Base-by-base conservation (phyloP, 177 flowering plant genomes). In the Vitis hybrid region DNA sequence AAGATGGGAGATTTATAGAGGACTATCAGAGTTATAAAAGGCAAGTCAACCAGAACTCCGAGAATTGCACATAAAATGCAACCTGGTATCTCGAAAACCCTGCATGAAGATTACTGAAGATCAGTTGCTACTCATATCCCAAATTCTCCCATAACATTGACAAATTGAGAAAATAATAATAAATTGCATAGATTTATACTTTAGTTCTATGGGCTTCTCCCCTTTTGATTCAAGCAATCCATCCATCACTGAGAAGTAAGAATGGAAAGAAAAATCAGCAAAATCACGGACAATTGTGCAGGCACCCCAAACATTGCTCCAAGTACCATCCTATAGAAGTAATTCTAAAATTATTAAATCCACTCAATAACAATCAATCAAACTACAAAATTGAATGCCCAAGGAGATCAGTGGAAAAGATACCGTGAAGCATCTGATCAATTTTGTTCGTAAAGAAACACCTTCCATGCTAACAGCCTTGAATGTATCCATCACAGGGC, bases 1-100 rank as follows among this genome's bases (percentile, higher is more conserved):
- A 84, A 66, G 51, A 77, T 54, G n/a, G 83, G 85, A 64, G 80
- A 70, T 74, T 84, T 84, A 56, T 71, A 84, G 12, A 82, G 23
- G 10, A 77, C 74, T 19, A 84, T 67, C 17, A 79, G 4, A 19
- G 70, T 76, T 54, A 80, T 76, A 7, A 79, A 15, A 21, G 81
- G 82, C 26, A 84, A 70, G 63, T 82, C 82, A 59, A 82, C 74
- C 17, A 75, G 2, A 10, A 82, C 13, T 18, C 83, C 87, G 14
- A 84, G 62, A 64, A 73, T 64, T 14, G 73, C 75, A 4, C 67
- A 64, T 40, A 81, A 69, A 56, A 71, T 30, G 60, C 84, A 83
- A 64, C 84, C 81, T 18, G 84, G 82, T 62, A 83, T 30, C 75
- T 69, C 78, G 17, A 66, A 55, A 40, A 81, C 67, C 71, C 86